Percentiles rank a stretch among this genome's conserved stretches.
Evolutionary conservation across 139 green algal species (phyloP).

Genomic region (Haematococcus lacustris): DNA sequence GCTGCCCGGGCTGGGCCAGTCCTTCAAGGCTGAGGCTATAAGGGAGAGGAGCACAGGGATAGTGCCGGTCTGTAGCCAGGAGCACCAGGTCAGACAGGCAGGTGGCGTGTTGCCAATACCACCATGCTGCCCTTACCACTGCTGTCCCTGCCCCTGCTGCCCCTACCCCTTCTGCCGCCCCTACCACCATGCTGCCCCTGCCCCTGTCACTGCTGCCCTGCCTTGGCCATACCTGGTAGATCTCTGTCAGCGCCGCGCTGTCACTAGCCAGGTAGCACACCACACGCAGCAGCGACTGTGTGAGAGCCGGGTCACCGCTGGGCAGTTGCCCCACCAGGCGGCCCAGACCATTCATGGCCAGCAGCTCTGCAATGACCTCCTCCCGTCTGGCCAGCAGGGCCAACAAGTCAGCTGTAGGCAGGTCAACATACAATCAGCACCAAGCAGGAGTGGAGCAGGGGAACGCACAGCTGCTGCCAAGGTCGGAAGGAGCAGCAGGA

Average conservation of each 20-base stretch:
- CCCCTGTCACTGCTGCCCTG: too few relatives aligned
- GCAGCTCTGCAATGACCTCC: constrained; percentile 33
- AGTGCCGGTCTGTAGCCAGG: constrained; percentile 23
- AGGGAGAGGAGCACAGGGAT: constrained; percentile 37
- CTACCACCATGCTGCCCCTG: too few relatives aligned
- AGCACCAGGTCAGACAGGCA: not conserved
- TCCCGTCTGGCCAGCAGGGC: constrained; percentile 26
- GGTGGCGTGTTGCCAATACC: not conserved
- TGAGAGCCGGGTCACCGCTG: constrained; percentile 10
- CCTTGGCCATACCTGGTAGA: constrained; percentile 49
- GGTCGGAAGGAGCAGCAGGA: too few relatives aligned
- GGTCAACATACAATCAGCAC: not conserved
- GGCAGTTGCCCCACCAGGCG: constrained; percentile 29
- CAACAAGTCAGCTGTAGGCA: constrained; percentile 32
- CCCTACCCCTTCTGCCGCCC: too few relatives aligned
- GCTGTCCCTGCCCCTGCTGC: too few relatives aligned
- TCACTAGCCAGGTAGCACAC: constrained; percentile 39
- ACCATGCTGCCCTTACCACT: too few relatives aligned
- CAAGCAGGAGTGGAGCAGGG: too few relatives aligned
- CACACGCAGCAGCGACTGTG: constrained; percentile 35
- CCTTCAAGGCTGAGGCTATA: constrained; percentile 4
- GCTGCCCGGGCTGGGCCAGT: not conserved
- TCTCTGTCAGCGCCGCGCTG: constrained; percentile 23
- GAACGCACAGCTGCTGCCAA: too few relatives aligned
- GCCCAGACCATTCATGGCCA: constrained; percentile 27